Base-by-base conservation (phyloP, 768 basidiomycete genomes). In the Mycena polygramma region DNA sequence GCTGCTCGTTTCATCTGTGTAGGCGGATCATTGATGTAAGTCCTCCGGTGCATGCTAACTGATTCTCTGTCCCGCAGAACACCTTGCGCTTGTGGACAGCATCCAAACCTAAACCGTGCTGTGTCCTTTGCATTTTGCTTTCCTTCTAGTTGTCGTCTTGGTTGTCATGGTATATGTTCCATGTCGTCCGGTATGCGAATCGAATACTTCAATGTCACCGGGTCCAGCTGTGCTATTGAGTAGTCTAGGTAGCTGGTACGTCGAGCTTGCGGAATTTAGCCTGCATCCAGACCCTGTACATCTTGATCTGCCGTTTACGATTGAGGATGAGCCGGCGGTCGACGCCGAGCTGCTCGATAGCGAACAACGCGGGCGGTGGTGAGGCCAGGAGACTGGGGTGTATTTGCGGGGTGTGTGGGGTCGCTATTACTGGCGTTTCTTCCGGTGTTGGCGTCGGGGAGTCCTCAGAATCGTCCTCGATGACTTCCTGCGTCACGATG, bases 201-300 rank as follows among this genome's bases (percentile, higher is more conserved):
- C 51, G 53, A 49, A 48, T 60, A 26, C 10, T 22, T 8, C 37
- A 19, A 36, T 30, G 20, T 11, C 20, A 52, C 51, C 11, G 51
- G 51, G 11, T n/a, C 52, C 30, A 9, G 13, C n/a, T 49, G n/a
- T 49, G 15, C 22, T 49, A 24, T 49, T 48, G 19, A 48, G 48
- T 49, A 22, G 48, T 49, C 22, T 24, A 30, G 48, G 20, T 24
- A n/a, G 13, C 36, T 17, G 35, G 41, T 41, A 41, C 41, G 2
- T 41, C 58, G 53, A 85, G 46, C 78, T 92, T 94, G 68, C 84
- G 83, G 76, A 95, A 95, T 77, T 91, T 92, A 0, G 89, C 94
- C 80, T 97, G 95, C 91, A 96, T 90, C 95, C 95, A 97, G 0
- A 96, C 93, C 54, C 98, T 86, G 78, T 97, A 98, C 98, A 99